A percentile compares a stretch with the other conserved stretches of the same genome.
These are phyloP conservation scores for Cercis canadensis DNA, from an alignment of 306 rosid species.

Conservation along the genomic window DNA sequence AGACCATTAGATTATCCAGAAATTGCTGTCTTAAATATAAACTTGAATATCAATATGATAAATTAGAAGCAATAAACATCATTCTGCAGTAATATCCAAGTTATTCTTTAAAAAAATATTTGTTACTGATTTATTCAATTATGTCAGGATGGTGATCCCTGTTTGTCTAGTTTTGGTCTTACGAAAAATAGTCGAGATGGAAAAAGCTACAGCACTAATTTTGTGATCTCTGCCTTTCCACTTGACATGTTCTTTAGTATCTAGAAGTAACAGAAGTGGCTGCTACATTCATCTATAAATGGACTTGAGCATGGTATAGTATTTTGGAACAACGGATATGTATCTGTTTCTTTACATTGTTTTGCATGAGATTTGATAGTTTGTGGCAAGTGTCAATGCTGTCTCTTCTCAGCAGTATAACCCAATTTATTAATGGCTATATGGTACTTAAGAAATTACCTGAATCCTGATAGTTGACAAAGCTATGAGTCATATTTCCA, in stretches of 20 bases:
- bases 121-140: constrained; percentile 34
- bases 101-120: neutral
- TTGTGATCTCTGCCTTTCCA: neutral
- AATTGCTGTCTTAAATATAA: no score
- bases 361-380: neutral
- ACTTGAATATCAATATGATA: no score
- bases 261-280: neutral
- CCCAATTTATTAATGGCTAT: neutral
- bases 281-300: neutral
- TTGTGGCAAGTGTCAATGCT: neutral
- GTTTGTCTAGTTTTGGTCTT: constrained; percentile 90
- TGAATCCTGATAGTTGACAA: neutral
- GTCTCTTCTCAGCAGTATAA: neutral
- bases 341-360: neutral
- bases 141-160: constrained; percentile 91
- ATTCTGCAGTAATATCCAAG: neutral
- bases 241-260: neutral
- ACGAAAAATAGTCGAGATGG: constrained; percentile 97
- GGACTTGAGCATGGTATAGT: neutral
- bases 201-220: constrained; percentile 94
- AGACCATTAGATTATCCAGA: neutral
- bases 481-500: neutral
- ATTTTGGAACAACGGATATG: no score
- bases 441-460: neutral
- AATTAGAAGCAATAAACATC: neutral